Evolutionary conservation across 352 stramenopile species (phyloP).

Genomic region (Peronospora destructor): DNA sequence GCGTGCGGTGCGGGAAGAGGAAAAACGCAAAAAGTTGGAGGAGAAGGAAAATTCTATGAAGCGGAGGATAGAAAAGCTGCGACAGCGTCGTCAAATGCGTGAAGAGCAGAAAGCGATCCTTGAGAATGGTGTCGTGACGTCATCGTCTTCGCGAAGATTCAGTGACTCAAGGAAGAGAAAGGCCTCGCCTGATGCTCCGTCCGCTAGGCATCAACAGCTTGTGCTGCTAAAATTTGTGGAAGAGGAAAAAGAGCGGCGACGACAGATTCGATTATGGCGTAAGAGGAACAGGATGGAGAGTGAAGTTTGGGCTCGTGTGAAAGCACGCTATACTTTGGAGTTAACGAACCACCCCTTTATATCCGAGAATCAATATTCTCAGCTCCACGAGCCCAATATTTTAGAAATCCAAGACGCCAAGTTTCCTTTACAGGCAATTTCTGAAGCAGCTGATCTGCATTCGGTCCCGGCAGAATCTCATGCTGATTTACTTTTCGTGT

Average conservation of each 20-base stretch:
- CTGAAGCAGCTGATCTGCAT: slow-evolving; percentile 31
- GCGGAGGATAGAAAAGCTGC: slow-evolving; percentile 59
- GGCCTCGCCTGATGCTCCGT: slow-evolving; percentile 14
- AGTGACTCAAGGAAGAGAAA: slow-evolving; percentile 20
- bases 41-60: slow-evolving; percentile 73
- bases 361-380: slow-evolving; percentile 2
- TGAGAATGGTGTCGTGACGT: slow-evolving; percentile 66
- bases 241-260: slow-evolving; percentile 55
- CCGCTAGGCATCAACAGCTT: slow-evolving; percentile 42
- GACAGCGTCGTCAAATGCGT: slow-evolving; percentile 52
- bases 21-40: slow-evolving; percentile 61
- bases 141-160: slow-evolving; percentile 23
- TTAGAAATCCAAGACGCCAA: slow-evolving; percentile 7
- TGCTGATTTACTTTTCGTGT: slow-evolving; percentile 61
- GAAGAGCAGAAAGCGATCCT: slow-evolving; percentile 68
- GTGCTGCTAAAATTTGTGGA: slow-evolving; percentile 63
- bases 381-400: not conserved
- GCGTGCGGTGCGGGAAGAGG: slow-evolving; percentile 57
- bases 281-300: slow-evolving; percentile 46
- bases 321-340: slow-evolving; percentile 30
- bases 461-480: slow-evolving; percentile 37
- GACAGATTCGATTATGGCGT: slow-evolving; percentile 48
- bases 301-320: slow-evolving; percentile 49
- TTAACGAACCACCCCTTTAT: slow-evolving; percentile 2
- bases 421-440: slow-evolving; percentile 36